A percentile compares a stretch with the other conserved stretches of the same genome.
phyloP scores from a whole-genome alignment of 129 eudicot genomes.

The Apium graveolens region DNA sequence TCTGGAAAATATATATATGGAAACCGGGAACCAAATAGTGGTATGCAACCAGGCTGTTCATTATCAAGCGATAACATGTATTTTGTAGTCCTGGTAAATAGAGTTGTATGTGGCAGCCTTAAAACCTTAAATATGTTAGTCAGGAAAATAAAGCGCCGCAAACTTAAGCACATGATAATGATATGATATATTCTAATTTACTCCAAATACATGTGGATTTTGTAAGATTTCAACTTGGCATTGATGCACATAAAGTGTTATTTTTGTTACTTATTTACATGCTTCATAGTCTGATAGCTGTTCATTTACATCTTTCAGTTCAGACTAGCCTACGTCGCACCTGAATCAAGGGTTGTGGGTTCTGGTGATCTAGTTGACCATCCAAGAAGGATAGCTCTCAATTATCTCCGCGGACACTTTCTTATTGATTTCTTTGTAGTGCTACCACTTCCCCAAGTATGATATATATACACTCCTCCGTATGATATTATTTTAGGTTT shows the following conservation, averaged over 20 bases:
- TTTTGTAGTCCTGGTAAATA: not conserved
- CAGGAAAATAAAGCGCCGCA: not conserved
- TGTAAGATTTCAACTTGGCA: not conserved
- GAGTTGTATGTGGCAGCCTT: not conserved
- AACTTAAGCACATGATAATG: not conserved
- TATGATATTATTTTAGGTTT: not conserved
- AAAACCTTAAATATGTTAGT: not conserved
- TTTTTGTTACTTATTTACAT: not conserved
- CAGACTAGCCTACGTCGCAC: slow-evolving; percentile 70
- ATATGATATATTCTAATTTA: not conserved
- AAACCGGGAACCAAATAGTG: not conserved
- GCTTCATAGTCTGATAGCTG: not conserved
- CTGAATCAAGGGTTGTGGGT: slow-evolving; percentile 89
- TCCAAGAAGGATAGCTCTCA: slow-evolving; percentile 57
- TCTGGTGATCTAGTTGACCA: slow-evolving; percentile 85
- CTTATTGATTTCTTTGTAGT: slow-evolving; percentile 61
- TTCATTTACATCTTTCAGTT: slow-evolving; percentile 26
- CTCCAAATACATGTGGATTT: not conserved
- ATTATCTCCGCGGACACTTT: slow-evolving; percentile 64
- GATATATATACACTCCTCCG: not conserved
- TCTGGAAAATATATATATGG: not conserved
- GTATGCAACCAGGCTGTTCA: not conserved
- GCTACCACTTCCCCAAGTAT: slow-evolving; percentile 84
- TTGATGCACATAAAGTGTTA: not conserved
- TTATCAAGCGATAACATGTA: not conserved